Base-by-base conservation (phyloP, 495 filamentous ascomycete species). In the Bombardia bombarda region DNA sequence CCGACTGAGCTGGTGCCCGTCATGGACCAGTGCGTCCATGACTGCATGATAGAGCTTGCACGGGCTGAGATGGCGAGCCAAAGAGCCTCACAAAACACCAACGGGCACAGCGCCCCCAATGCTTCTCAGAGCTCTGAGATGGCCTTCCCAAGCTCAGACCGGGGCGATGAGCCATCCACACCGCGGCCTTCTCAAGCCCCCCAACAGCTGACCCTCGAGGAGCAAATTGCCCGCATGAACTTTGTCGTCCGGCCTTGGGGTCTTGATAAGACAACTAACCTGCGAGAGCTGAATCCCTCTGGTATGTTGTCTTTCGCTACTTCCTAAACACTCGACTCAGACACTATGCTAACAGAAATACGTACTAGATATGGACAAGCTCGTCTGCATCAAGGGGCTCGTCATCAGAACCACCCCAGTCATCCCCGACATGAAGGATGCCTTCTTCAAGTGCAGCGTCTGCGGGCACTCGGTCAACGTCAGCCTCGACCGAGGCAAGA, bases 321-420 rank as follows among this genome's bases (percentile, higher is more conserved):
- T 18, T 17, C 12, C 13, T 13, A 28, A 28, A n/a, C n/a, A n/a
- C n/a, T n/a, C n/a, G n/a, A n/a, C n/a, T n/a, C n/a, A n/a, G n/a
- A n/a, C n/a, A n/a, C n/a, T 28, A 10, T 28, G 26, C 26, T 28
- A 7, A 28, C 26, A 13, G 13, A 2, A 28, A 28, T 7, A n/a
- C n/a, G n/a, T n/a, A 16, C 16, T 38, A 38, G 87, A 95, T 56
- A 93, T 95, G 78, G 93, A 97, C 71, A 95, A 94, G 64, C 75
- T 99, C 45, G 78, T 99, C 48, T 87, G 83, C 56, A 84, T 99
- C 64, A 99, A 97, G 65, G 92, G 92, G 39, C 73, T 99, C 31
- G 92, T 97, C 33, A 99, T 99, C 55, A 83, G 92, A 17, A 83
- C 94, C 13, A 96, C 93, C 2, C 87, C 92, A 4, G 82, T 97